Evolutionary conservation across 805 yeast species (phyloP).

Genomic region (Ogataea allantospora): DNA sequence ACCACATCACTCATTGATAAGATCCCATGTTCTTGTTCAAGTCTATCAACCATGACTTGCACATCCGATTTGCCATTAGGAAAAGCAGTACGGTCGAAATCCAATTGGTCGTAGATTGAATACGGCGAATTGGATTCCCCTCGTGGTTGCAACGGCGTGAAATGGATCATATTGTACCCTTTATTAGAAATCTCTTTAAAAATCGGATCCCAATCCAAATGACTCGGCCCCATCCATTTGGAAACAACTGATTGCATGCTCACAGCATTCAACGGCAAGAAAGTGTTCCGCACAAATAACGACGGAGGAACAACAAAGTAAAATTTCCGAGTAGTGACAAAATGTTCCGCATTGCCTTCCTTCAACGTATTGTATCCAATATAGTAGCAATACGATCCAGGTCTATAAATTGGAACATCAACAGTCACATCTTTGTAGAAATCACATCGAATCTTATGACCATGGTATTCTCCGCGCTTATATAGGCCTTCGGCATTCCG

Average conservation of each 20-base stretch:
- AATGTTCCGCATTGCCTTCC: conserved; percentile 26
- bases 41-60: conserved; percentile 41
- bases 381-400: conserved; percentile 82
- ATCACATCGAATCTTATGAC: conserved; percentile 49
- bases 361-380: conserved; percentile 49
- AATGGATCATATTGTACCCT: conserved; percentile 94
- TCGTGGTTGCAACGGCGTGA: conserved; percentile 87
- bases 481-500: conserved; percentile 41
- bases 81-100: conserved; percentile 69
- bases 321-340: conserved; percentile 54
- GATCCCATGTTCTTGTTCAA: conserved; percentile 57
- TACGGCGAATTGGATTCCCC: conserved; percentile 94
- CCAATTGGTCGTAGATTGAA: conserved; percentile 82
- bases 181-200: conserved; percentile 63
- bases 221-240: conserved; percentile 77
- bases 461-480: conserved; percentile 54
- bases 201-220: conserved; percentile 60
- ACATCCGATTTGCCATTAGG: conserved; percentile 54
- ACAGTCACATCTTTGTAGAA: conserved; percentile 64
- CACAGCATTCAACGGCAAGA: conserved; percentile 71
- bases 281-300: conserved; percentile 52
- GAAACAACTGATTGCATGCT: conserved; percentile 84
- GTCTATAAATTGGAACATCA: conserved; percentile 57
- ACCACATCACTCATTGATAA: conserved; percentile 89
- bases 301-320: conserved; percentile 83